phyloP scores from a whole-genome alignment of 163 green algal genomes.

The Scenedesmus sp. region DNA sequence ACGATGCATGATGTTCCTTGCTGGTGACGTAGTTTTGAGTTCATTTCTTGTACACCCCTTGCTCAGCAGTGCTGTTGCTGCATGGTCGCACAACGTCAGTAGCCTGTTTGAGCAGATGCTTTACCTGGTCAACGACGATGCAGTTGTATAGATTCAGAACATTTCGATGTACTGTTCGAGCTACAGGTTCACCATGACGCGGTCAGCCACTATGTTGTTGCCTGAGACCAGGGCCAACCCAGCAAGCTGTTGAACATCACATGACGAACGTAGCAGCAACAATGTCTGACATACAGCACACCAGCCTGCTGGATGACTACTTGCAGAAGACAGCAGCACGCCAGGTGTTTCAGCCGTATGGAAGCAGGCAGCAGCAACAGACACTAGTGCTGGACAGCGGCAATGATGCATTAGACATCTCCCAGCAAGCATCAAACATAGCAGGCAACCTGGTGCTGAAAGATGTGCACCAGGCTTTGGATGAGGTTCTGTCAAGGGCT shows the following conservation, averaged over 20 bases:
- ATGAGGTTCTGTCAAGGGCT: not conserved
- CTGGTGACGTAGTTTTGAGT: too few relatives aligned
- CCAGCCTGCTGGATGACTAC: constrained; percentile 25
- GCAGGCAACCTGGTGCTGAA: not conserved
- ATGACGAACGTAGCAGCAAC: not conserved
- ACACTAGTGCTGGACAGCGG: not conserved
- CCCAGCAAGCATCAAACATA: not conserved
- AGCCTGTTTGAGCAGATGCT: not conserved
- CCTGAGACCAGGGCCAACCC: not conserved
- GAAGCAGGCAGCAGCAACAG: not conserved
- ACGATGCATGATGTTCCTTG: not conserved
- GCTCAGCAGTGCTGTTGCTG: not conserved
- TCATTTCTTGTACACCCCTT: too few relatives aligned
- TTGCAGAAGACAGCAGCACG: constrained; percentile 3
- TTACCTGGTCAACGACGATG: not conserved
- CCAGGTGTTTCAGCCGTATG: not conserved
- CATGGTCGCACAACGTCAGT: not conserved
- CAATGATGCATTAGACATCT: not conserved
- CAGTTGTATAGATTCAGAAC: not conserved
- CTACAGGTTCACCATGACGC: not conserved
- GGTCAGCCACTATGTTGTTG: constrained; percentile 6
- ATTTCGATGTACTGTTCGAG: not conserved
- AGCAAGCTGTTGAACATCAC: not conserved
- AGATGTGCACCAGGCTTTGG: constrained; percentile 6
- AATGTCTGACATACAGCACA: constrained; percentile 1